Percentiles rank a stretch among this genome's conserved stretches.
phyloP scores from a whole-genome alignment of 2,329 filamentous ascomycete species.

The Aphanocladium album region DNA sequence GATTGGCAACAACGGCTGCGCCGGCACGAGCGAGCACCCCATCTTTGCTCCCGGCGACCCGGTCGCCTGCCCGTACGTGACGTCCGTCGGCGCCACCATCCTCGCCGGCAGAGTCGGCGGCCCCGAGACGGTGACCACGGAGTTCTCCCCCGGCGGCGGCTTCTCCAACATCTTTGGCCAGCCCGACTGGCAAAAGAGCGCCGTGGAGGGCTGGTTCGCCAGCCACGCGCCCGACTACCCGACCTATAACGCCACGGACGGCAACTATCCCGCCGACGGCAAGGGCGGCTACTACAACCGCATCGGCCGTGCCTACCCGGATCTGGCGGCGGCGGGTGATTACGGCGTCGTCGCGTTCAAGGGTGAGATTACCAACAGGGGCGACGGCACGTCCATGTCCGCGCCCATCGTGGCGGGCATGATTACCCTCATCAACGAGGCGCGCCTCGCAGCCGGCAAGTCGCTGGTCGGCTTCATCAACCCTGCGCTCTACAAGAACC shows the following conservation, averaged over 20 bases:
- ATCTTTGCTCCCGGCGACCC: conserved; percentile 30
- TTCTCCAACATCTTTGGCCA: conserved; percentile 39
- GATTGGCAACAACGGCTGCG: conserved; percentile 18
- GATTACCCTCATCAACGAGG: conserved; percentile 17
- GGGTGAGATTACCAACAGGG: conserved; percentile 18
- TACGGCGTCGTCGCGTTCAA: conserved; percentile 36
- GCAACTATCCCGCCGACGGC: conserved; percentile 32
- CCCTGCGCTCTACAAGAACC: conserved; percentile 10
- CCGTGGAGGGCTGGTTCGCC: conserved; percentile 32
- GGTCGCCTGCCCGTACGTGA: conserved; percentile 41
- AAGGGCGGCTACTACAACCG: conserved; percentile 32
- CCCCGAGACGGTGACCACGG: conserved; percentile 39
- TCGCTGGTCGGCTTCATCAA: conserved; percentile 30
- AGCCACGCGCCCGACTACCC: conserved; percentile 33
- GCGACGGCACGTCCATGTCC: conserved; percentile 14
- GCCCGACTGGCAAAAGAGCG: conserved; percentile 41
- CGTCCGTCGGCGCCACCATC: conserved; percentile 45
- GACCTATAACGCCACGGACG: conserved; percentile 23
- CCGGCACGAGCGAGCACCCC: conserved; percentile 11
- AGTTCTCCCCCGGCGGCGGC: conserved; percentile 28
- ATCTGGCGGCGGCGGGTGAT: conserved; percentile 39
- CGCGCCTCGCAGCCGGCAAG: conserved; percentile 27
- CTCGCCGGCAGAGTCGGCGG: conserved; percentile 34
- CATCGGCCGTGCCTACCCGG: conserved; percentile 33
- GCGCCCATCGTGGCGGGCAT: conserved; percentile 17